phyloP scores from a whole-genome alignment of 805 yeast genomes.

The Saccharomyces cerevisiae region DNA sequence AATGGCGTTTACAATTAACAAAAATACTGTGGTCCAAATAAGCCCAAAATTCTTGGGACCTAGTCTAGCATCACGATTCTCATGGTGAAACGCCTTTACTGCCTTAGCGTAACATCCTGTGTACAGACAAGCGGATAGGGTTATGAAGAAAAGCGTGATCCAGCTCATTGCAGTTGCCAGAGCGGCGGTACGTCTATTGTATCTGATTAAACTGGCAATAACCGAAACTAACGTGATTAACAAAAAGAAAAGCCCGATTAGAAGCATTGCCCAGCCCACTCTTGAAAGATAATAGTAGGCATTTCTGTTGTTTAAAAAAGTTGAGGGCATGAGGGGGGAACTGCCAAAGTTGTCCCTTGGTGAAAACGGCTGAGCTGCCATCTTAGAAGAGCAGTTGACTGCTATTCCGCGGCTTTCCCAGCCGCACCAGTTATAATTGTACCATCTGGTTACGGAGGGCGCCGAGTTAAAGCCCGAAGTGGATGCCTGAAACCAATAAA shows the following conservation, averaged over 20 bases:
- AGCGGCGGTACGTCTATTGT: slow-evolving; percentile 9
- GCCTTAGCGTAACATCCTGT: slow-evolving; percentile 48
- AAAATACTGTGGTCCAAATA: slow-evolving; percentile 39
- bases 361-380: slow-evolving; percentile 72
- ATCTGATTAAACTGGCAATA: slow-evolving; percentile 10
- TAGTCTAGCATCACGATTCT: slow-evolving; percentile 33
- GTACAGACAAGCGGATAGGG: slow-evolving; percentile 37
- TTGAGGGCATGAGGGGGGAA: slow-evolving; percentile 41
- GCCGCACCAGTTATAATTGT: slow-evolving; percentile 57
- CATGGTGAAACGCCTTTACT: slow-evolving; percentile 36
- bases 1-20: slow-evolving; percentile 8
- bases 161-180: slow-evolving; percentile 12
- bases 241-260: slow-evolving; percentile 48
- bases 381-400: slow-evolving; percentile 41
- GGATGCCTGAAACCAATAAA: slow-evolving; percentile 73
- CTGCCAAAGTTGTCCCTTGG: slow-evolving; percentile 65
- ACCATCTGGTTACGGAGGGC: slow-evolving; percentile 56
- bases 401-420: slow-evolving; percentile 35
- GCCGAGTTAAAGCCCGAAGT: slow-evolving; percentile 43
- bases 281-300: slow-evolving; percentile 58
- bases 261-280: slow-evolving; percentile 54
- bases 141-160: slow-evolving; percentile 35
- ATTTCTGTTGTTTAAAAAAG: slow-evolving; percentile 39
- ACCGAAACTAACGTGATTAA: slow-evolving; percentile 40
- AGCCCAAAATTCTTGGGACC: slow-evolving; percentile 47